Conservation (phyloP, 768 basidiomycete genomes). For the Atractiella rhizophila region DNA sequence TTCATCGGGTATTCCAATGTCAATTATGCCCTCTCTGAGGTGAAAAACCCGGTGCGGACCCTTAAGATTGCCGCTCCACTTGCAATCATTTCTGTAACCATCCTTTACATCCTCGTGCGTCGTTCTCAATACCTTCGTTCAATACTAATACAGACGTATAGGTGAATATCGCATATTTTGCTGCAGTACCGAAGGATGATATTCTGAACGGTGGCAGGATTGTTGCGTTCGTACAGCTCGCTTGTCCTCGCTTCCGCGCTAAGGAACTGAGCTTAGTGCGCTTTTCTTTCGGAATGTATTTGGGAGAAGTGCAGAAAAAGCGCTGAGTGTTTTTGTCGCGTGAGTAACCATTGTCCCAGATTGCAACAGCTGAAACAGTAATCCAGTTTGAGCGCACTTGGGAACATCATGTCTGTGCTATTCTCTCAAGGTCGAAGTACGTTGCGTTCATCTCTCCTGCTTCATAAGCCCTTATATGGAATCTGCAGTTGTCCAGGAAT, state of each 20-base stretch:
- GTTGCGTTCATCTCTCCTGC: background rate
- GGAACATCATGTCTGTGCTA: slow-evolving; percentile 13
- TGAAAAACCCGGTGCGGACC: slow-evolving; percentile 9
- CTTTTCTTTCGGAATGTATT: slow-evolving; percentile 10
- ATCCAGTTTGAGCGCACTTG: slow-evolving; percentile 13
- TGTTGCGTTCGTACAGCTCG: slow-evolving; percentile 3
- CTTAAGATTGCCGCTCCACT: slow-evolving; percentile 11
- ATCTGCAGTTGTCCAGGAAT: slow-evolving; percentile 13
- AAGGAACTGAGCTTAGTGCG: no score
- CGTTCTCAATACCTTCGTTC: background rate
- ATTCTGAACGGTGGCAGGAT: slow-evolving; percentile 6
- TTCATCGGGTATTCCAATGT: slow-evolving; percentile 7
- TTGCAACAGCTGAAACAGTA: no score
- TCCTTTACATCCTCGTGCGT: background rate
- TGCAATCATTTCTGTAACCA: slow-evolving; percentile 9
- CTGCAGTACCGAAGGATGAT: slow-evolving; percentile 8
- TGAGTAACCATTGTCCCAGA: no score
- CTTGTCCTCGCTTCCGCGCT: background rate
- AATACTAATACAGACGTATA: slow-evolving; percentile 3
- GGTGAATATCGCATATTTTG: slow-evolving; percentile 13
- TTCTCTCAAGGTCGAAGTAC: slow-evolving; percentile 6
- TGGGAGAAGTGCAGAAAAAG: slow-evolving; percentile 3
- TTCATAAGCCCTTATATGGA: no score
- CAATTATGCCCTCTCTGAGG: slow-evolving; percentile 10
- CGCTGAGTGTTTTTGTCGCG: slow-evolving; percentile 9